Evolutionary conservation across 768 basidiomycete species (phyloP).

Genomic region (button mushroom (Agaricus bisporus)): DNA sequence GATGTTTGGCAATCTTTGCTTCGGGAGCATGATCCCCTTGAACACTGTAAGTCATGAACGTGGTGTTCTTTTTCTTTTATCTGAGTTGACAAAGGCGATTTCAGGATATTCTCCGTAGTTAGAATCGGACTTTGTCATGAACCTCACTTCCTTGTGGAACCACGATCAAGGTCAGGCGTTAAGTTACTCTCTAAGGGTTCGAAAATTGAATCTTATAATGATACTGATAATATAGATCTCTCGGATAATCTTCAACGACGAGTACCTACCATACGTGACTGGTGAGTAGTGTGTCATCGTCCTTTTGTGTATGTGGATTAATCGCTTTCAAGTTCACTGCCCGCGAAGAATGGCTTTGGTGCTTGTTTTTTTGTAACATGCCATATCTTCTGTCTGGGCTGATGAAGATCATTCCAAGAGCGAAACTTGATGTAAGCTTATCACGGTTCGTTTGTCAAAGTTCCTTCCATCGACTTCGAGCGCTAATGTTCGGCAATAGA

Average conservation of each 20-base stretch:
- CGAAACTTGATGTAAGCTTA: slow-evolving; percentile 99
- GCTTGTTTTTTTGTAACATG: slow-evolving; percentile 47
- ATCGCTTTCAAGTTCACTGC: no score
- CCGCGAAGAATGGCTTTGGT: slow-evolving; percentile 43
- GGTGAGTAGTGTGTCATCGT: not conserved
- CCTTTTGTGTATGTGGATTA: no score
- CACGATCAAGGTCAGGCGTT: slow-evolving; percentile 73
- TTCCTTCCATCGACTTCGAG: not conserved
- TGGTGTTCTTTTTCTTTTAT: not conserved
- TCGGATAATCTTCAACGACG: no score
- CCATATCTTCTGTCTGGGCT: not conserved
- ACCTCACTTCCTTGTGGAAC: slow-evolving; percentile 91
- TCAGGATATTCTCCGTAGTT: slow-evolving; percentile 84
- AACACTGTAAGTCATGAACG: slow-evolving; percentile 28
- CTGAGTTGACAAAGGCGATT: not conserved
- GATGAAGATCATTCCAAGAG: slow-evolving; percentile 46
- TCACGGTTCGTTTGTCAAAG: slow-evolving; percentile 63
- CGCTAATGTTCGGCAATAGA: slow-evolving; percentile 39
- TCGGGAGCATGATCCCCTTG: no score
- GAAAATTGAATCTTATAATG: not conserved
- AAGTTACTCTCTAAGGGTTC: not conserved
- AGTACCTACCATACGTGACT: slow-evolving; percentile 81
- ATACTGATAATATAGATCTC: slow-evolving; percentile 49
- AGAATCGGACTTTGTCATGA: slow-evolving; percentile 89
- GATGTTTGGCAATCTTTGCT: no score